Evolutionary conservation across 306 rosid genomes (phyloP).

Genomic region (Purshia tridentata): DNA sequence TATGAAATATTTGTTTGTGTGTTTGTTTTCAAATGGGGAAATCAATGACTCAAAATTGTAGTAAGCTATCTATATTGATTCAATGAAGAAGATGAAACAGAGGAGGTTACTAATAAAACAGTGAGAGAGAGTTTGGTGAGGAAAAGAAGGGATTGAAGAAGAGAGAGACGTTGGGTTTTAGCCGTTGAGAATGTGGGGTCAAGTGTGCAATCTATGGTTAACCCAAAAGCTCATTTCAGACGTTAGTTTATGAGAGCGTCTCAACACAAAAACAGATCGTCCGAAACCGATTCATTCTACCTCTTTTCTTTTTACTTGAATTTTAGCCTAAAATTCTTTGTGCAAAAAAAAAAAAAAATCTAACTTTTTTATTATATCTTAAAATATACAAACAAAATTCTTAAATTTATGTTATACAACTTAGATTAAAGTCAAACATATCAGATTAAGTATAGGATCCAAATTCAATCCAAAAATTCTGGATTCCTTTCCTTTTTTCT

Average conservation of each 20-base stretch:
- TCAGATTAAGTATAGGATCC: too few species aligned
- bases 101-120: constrained; percentile 21
- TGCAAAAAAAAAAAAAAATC: too few species aligned
- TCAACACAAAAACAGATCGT: too few species aligned
- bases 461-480: too few species aligned
- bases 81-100: constrained; percentile 14
- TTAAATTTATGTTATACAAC: too few species aligned
- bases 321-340: too few species aligned
- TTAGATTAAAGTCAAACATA: too few species aligned
- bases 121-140: constrained; percentile 27
- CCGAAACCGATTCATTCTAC: too few species aligned
- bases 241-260: background rate
- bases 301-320: too few species aligned
- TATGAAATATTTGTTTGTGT: background rate
- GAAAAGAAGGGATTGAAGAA: constrained; percentile 8
- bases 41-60: background rate
- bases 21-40: background rate
- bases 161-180: constrained; percentile 32
- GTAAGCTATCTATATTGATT: background rate
- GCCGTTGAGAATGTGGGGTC: constrained; percentile 40
- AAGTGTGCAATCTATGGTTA: background rate
- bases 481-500: too few species aligned
- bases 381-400: too few species aligned
- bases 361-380: too few species aligned
- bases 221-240: background rate